Evolutionary conservation across 371 early-diverging fungal genomes (phyloP).

Genomic region (Mortierella sp.): DNA sequence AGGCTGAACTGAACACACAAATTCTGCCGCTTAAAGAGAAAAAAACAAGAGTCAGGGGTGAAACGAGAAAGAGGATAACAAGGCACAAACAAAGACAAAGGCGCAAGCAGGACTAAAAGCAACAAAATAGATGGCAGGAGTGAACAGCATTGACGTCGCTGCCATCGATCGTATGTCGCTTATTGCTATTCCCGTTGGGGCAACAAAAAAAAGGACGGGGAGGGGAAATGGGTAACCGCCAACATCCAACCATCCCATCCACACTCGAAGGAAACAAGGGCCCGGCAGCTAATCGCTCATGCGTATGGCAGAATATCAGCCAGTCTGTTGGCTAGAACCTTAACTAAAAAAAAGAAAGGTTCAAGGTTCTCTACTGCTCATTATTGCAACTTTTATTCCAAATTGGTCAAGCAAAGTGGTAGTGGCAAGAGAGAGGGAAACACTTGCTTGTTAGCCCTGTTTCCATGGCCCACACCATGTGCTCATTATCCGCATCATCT

Average conservation of each 20-base stretch:
- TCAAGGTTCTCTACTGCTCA: too few species aligned
- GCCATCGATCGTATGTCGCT: not conserved
- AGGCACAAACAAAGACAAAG: not conserved
- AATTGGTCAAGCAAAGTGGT: not conserved
- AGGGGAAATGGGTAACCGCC: not conserved
- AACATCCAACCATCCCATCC: not conserved
- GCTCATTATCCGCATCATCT: not conserved
- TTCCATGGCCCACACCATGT: not conserved
- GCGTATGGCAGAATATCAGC: not conserved
- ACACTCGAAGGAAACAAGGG: not conserved
- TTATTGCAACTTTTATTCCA: too few species aligned
- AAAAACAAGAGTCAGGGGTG: not conserved
- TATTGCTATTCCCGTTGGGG: not conserved
- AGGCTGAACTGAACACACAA: not conserved
- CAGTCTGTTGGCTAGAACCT: slow-evolving; percentile 3
- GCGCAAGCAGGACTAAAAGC: not conserved
- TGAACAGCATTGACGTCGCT: not conserved
- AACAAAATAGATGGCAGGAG: not conserved
- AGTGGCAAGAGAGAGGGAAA: not conserved
- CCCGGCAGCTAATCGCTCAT: not conserved
- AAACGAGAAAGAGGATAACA: not conserved
- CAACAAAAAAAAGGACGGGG: not conserved
- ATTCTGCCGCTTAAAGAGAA: not conserved
- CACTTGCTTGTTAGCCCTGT: not conserved
- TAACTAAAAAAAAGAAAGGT: not conserved